Evolutionary conservation across 768 basidiomycete genomes (phyloP), one percentile per base, ranked within the genome.

Genomic region (Tylopilus cervinicoccineus): DNA sequence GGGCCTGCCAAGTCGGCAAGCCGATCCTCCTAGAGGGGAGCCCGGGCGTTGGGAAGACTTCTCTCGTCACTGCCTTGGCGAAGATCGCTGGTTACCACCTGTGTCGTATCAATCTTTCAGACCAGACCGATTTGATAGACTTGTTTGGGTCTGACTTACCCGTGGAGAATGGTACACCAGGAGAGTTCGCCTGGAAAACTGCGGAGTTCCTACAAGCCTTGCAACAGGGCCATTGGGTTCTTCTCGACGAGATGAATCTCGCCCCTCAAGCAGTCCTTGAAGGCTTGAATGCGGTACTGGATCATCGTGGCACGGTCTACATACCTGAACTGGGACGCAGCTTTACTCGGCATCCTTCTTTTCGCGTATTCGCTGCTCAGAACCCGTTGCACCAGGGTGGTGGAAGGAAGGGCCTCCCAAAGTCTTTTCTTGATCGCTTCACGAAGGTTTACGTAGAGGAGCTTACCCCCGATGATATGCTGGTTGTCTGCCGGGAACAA

Each of bases 231-330:
- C 84, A 91, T 51, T 99, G 96, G 96, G 95, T 98, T 6, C 80
- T 99, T 6, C 78, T 99, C 10, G 96, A 99, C 62, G 96, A 99
- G 66, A 98, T 99, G 96, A 99, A 99, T 62, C 77, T 99, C 32
- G 95, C 95, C 0, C 91, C 95, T 26, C 95, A 99, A 61, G 86
- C 96, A 0, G 86, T 99, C 5, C 80, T 99, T 2, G 96, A 99
- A 70, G 96, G 96, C 24, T 79, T 99, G 33, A 99, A 99, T 61
- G 93, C 96, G 1, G 82, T 95, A 10, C 71, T 99, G 26, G 96
- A 99, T 67, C 95, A 98, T 67, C 84, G 96, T 43, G 95, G 96
- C 24, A 83, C 86, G 1, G 92, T 96, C 22, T 98, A 85, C 67
- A 86, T 99, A 34, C 96, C 96, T 3, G 96, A 98, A 63, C 80